phyloP scores from a whole-genome alignment of 257 asterid species.

The Solanum microdontum region DNA sequence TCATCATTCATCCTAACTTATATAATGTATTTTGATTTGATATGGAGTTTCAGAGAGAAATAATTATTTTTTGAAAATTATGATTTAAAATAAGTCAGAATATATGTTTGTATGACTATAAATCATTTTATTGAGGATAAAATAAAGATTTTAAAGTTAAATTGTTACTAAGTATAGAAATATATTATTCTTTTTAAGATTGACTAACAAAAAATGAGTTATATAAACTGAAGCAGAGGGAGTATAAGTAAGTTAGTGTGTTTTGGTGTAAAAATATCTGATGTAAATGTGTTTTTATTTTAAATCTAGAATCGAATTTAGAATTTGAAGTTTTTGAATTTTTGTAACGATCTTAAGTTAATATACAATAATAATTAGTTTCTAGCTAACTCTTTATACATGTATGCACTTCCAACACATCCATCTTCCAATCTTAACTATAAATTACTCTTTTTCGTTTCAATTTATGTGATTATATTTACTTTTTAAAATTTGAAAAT shows the following conservation, averaged over 20 bases:
- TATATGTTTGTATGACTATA: background rate
- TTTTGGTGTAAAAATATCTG: background rate
- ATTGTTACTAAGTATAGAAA: background rate
- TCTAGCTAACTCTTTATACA: background rate
- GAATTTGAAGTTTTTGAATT: background rate
- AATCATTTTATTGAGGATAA: background rate
- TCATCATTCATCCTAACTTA: background rate
- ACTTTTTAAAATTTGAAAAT: background rate
- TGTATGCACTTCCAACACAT: background rate
- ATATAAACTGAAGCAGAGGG: background rate
- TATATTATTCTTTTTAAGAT: background rate
- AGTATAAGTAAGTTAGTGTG: background rate
- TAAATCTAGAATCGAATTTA: background rate
- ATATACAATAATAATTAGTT: background rate
- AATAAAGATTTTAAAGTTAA: too few species aligned
- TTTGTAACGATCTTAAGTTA: background rate
- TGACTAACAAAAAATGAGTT: background rate
- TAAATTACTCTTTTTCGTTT: background rate
- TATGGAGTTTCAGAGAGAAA: fast-evolving
- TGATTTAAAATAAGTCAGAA: too few species aligned
- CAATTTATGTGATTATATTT: background rate
- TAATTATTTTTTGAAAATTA: background rate
- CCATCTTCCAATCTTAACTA: background rate
- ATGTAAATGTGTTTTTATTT: background rate
- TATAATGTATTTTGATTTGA: background rate